Percentiles rank a stretch among this genome's conserved stretches.
These are phyloP conservation scores for Athelia sp. DNA, from an alignment of 1,284 basidiomycete species.

Conservation along the genomic window DNA sequence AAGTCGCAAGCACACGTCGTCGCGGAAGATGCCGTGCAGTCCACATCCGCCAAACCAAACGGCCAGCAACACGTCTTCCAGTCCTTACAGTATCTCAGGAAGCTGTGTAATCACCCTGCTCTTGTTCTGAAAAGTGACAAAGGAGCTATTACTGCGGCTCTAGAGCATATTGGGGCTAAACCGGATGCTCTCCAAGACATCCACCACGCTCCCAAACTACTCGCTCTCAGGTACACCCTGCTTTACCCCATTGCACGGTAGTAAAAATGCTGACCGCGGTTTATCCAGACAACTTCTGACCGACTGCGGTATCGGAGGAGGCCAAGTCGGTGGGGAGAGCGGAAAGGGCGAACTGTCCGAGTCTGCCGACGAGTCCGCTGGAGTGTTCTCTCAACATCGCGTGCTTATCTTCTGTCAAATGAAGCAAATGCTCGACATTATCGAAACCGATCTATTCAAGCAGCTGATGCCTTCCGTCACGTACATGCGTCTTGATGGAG, in stretches of 20 bases:
- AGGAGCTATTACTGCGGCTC: conserved; percentile 57
- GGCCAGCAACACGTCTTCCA: conserved; percentile 90
- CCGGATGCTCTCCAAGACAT: conserved; percentile 67
- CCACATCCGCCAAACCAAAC: conserved; percentile 34
- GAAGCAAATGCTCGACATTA: conserved; percentile 98
- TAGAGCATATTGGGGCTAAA: conserved; percentile 49
- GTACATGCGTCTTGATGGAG: conserved; percentile 96
- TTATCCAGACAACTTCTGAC: conserved; percentile 77
- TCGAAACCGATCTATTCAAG: conserved; percentile 92
- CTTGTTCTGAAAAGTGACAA: conserved; percentile 75
- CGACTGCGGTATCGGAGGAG: conserved; percentile 90
- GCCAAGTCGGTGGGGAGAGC: conserved; percentile 51
- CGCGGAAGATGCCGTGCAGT: conserved; percentile 61
- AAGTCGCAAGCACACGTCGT: conserved; percentile 70
- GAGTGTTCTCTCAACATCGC: conserved; percentile 87
- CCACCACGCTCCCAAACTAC: conserved; percentile 89
- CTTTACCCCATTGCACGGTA: neutral
- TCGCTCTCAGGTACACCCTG: conserved; percentile 74
- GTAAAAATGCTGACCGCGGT: neutral
- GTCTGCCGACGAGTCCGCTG: conserved; percentile 47
- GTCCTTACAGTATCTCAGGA: conserved; percentile 93
- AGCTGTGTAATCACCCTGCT: conserved; percentile 96
- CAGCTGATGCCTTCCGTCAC: conserved; percentile 91
- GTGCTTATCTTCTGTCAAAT: conserved; percentile 99
- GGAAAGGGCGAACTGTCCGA: conserved; percentile 36